phyloP scores from a whole-genome alignment of 192 early-diverging fungal species.

The Podila minutissima region DNA sequence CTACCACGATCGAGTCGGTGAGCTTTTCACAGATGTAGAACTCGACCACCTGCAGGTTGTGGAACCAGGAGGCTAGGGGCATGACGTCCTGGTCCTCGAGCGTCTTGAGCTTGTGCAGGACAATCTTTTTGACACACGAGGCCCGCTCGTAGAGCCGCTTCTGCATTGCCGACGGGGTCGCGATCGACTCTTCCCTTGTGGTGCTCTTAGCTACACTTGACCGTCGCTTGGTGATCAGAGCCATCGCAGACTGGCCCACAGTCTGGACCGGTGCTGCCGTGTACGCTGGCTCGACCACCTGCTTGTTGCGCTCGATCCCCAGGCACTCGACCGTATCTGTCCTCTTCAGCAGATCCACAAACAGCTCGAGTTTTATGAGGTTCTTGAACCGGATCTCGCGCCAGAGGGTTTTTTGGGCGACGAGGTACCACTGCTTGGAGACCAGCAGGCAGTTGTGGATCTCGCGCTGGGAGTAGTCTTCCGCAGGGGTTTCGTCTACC shows the following conservation, averaged over 20 bases:
- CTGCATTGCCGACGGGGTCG: constrained; percentile 25
- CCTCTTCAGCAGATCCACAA: constrained; percentile 35
- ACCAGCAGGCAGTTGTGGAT: constrained; percentile 41
- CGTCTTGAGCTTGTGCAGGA: constrained; percentile 46
- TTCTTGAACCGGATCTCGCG: constrained; percentile 46
- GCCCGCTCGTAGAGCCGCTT: constrained; percentile 45
- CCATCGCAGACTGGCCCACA: background rate
- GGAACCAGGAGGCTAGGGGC: constrained; percentile 34
- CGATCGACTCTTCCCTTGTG: constrained; percentile 19
- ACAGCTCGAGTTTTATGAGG: constrained; percentile 19
- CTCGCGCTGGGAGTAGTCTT: constrained; percentile 46
- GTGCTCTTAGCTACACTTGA: background rate
- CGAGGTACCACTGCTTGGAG: constrained; percentile 43
- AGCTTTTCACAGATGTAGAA: constrained; percentile 66
- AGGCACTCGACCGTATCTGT: constrained; percentile 33
- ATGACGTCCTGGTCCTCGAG: constrained; percentile 38
- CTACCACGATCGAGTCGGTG: constrained; percentile 47
- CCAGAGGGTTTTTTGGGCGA: constrained; percentile 50
- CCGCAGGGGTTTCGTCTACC: constrained; percentile 29
- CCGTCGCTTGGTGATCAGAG: background rate
- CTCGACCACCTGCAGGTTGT: constrained; percentile 52
- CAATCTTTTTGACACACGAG: constrained; percentile 32
- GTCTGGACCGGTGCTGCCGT: background rate
- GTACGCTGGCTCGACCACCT: background rate
- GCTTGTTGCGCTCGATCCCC: constrained; percentile 24